Base-by-base conservation (phyloP, 352 stramenopile genomes). In the Pythium sukuiense region DNA sequence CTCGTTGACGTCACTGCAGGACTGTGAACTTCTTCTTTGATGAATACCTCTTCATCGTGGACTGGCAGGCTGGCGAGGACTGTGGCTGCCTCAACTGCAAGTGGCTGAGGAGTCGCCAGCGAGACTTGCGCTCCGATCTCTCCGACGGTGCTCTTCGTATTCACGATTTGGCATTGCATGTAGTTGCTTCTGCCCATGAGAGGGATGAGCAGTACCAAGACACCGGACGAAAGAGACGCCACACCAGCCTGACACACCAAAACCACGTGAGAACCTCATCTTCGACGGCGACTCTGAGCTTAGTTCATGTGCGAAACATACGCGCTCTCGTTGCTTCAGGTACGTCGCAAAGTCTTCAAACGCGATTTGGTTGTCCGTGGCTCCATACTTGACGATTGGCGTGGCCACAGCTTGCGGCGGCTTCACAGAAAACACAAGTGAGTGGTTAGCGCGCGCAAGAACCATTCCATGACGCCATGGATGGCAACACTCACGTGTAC, bases 301-400 rank as follows among this genome's bases (percentile, higher is more conserved):
- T 24, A 24, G 20, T 24, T 24, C 20, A 35, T 9, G 32, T 35
- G 32, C 32, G 46, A 24, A 16, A 61, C 74, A 33, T 66, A 92
- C 83, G 20, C 84, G 76, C 29, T 83, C 69, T 1, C 82, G 79
- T 13, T 70, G 63, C 64, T 77, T 79, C 12, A 92, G 54, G 46
- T 92, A 90, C 30, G 66, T 60, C 2, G 70, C 56, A 60, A 92
- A 82, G 2, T 82, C 63, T 30, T 76, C 60, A 55, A 92, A 90
- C 35, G 71, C 71, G 2, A 4, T 24, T 4, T 52, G 59, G 30
- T 72, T 20, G 6, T 35, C 24, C 6, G 13, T 24, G 81, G 66
- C 4, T 65, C 67, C 11, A 61, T 33, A 2, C 64, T 71, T 8
- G 60, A 62, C 12, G 74, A 65, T 54, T 6, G 84, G 79, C 30